Base-by-base conservation (phyloP, 169 alveolate species). In the Plasmodium billcollinsi region DNA sequence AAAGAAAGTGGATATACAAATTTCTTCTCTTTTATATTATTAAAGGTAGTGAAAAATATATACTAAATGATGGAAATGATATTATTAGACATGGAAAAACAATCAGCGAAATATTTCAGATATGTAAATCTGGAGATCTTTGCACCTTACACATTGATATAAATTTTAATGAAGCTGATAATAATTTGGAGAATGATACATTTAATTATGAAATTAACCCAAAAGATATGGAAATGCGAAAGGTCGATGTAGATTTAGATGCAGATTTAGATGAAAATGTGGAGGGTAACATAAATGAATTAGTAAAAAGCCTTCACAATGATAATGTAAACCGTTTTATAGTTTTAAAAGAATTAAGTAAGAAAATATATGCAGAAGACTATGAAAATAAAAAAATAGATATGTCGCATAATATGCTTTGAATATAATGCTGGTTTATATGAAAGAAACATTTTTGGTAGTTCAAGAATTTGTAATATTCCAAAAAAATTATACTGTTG, bases 1-100 rank as follows among this genome's bases (percentile, higher is more conserved):
- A 86, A 62, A 73, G 92, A 86, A 59, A 65, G 18, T 86, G 92
- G 92, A 86, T 86, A 33, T 86, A 86, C 72, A 73, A 72, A 62
- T 86, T 45, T 56, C 56, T 86, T 0, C 43, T 61, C 18, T 86
- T 86, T 21, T 86, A 86, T 56, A 61, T 70, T 20, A 67, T 71
- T 12, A 86, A 73, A 65, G 88, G 65, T n/a, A 61, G 54, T 33
- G 88, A 86, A 61, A 86, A 47, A n/a, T 61, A 59, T 47, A 21
- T 72, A 15, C 50, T 86, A 59, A 70, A 86, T 72, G 76, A 73
- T 18, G 24, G 26, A n/a, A 20, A 20, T 8, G 88, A 66, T 45
- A 15, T 47, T 24, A 67, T 86, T 20, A 73, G 20, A 45, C 63
- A 86, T 33, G 92, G 92, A 15, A 70, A 75, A 59, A 71, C 92